These are phyloP conservation scores for Exophiala oligosperma DNA, from an alignment of 2,329 filamentous ascomycete genomes.

Conservation along the genomic window DNA sequence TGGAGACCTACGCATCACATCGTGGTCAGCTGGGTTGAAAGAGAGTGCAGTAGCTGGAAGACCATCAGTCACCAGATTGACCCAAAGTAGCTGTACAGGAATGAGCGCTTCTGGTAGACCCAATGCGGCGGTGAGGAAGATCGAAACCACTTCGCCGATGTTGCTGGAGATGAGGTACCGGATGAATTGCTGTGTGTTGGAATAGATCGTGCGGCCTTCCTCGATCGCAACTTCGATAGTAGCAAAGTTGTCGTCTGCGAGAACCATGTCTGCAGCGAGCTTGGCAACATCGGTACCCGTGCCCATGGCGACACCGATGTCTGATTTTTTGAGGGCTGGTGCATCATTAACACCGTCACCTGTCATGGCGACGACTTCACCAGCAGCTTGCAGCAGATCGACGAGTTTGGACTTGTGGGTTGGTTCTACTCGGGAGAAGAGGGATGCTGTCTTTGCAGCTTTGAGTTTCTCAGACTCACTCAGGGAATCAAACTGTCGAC, in stretches of 20 bases:
- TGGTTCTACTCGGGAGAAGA: conserved; percentile 96
- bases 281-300: conserved; percentile 97
- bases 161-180: conserved; percentile 98
- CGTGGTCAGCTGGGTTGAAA: conserved; percentile 98
- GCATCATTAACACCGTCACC: conserved; percentile 98
- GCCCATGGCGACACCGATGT: conserved; percentile 99
- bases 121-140: conserved; percentile 92
- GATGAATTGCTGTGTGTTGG: conserved; percentile 99
- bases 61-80: conserved; percentile 96
- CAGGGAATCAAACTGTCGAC: conserved; percentile 88
- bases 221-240: conserved; percentile 96
- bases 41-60: conserved; percentile 93
- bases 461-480: conserved; percentile 75
- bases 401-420: conserved; percentile 97
- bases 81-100: conserved; percentile 96
- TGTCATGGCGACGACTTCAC: conserved; percentile 98
- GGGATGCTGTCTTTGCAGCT: conserved; percentile 79
- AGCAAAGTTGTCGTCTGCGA: conserved; percentile 97
- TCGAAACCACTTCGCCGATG: conserved; percentile 98
- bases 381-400: conserved; percentile 87
- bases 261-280: conserved; percentile 96
- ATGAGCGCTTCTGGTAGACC: conserved; percentile 98
- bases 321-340: conserved; percentile 94
- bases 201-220: conserved; percentile 97
- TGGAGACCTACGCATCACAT: conserved; percentile 92